phyloP scores from a whole-genome alignment of 2,329 filamentous ascomycete species.

The Coniochaeta sp. region DNA sequence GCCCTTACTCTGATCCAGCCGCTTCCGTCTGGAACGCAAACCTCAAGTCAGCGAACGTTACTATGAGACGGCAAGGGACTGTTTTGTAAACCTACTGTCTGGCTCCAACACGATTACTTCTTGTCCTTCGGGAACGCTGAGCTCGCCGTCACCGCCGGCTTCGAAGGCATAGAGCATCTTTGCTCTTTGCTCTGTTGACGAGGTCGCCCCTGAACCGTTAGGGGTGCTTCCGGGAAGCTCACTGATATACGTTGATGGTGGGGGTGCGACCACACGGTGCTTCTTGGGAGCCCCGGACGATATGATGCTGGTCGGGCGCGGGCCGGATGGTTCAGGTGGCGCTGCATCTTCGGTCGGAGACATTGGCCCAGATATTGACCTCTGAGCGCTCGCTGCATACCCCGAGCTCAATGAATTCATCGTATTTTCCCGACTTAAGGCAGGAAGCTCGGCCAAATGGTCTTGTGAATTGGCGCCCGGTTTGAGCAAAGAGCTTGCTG shows the following conservation, averaged over 20 bases:
- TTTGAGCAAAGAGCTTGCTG: conserved; percentile 55
- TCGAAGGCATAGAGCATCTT: conserved; percentile 90
- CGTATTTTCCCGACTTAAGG: conserved; percentile 73
- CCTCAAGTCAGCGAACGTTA: conserved; percentile 23
- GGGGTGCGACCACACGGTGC: conserved; percentile 78
- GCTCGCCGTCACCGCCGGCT: conserved; percentile 70
- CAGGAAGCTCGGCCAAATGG: conserved; percentile 55
- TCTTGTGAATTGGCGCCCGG: conserved; percentile 35
- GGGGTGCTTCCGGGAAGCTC: conserved; percentile 49
- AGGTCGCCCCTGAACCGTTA: conserved; percentile 28
- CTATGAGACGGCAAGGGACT: neutral
- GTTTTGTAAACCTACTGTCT: conserved; percentile 62
- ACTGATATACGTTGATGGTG: conserved; percentile 72
- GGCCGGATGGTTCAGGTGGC: conserved; percentile 28
- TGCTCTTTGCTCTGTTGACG: conserved; percentile 54
- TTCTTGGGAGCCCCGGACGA: conserved; percentile 35
- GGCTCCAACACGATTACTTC: conserved; percentile 74
- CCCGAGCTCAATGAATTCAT: conserved; percentile 87
- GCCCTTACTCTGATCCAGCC: conserved; percentile 85
- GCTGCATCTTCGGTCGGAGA: conserved; percentile 46
- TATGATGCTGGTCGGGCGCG: conserved; percentile 21
- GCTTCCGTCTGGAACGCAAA: conserved; percentile 60
- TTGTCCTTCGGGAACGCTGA: conserved; percentile 71
- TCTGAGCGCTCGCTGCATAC: conserved; percentile 70
- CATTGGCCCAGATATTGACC: conserved; percentile 61